phyloP scores from a whole-genome alignment of 2,329 filamentous ascomycete genomes.

The Penicillium aurantiogriseum region DNA sequence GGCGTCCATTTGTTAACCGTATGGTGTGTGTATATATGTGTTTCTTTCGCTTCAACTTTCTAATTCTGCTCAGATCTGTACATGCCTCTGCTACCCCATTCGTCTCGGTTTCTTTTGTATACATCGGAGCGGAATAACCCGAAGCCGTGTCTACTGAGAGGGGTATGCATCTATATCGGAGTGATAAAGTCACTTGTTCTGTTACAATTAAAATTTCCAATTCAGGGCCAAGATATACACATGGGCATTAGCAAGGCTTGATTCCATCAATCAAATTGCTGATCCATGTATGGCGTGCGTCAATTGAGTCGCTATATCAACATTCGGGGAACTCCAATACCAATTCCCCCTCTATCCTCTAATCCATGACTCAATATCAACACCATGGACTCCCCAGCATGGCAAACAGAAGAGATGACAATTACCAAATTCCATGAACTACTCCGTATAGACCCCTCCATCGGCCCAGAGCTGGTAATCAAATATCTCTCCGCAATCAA shows the following conservation, averaged over 20 bases:
- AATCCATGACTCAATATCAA: not conserved
- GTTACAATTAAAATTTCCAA: not conserved
- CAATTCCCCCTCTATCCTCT: not conserved
- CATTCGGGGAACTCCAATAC: not conserved
- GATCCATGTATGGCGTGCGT: not conserved
- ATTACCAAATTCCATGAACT: constrained; percentile 57
- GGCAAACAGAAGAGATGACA: constrained; percentile 53
- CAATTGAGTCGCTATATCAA: not conserved
- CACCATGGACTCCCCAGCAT: constrained; percentile 46
- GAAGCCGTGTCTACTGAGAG: not conserved
- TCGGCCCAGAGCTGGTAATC: constrained; percentile 55
- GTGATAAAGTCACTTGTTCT: not conserved
- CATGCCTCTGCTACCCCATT: not conserved
- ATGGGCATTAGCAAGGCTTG: not conserved
- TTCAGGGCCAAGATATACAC: not conserved
- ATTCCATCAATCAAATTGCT: not conserved
- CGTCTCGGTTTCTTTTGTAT: not conserved
- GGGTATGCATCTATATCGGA: not conserved
- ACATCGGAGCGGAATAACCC: constrained; percentile 1
- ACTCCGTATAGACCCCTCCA: constrained; percentile 53
- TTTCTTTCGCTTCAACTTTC: not conserved
- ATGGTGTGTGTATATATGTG: constrained; percentile 7
- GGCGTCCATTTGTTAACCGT: constrained; percentile 8
- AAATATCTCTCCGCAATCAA: constrained; percentile 59
- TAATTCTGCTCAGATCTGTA: not conserved